Evolutionary conservation across 2,329 filamentous ascomycete genomes (phyloP), one percentile per base, ranked within the genome.

Genomic region (Colletotrichum truncatum): DNA sequence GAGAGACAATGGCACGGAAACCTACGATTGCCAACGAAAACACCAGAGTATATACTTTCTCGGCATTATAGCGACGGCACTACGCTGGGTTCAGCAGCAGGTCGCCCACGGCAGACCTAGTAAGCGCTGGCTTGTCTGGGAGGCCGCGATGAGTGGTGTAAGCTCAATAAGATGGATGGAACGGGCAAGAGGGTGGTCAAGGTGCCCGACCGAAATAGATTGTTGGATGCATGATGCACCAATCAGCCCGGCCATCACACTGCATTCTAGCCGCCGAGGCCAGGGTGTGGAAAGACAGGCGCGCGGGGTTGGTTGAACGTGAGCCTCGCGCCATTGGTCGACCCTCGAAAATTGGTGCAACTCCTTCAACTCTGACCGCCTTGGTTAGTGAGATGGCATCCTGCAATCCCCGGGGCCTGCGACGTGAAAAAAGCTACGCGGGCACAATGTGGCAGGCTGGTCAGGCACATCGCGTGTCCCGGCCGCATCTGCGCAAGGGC

Each of bases 161-260:
- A 41, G 25, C 30, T 38, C 32, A 51, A 32, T 21, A 41, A 41
- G 65, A 66, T 64, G 58, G 53, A 67, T 51, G 63, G 52, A 56
- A 57, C 39, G 45, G 38, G 51, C 32, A n/a, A 12, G 16, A 62
- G 25, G 38, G 45, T 51, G 46, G 54, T 57, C 62, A 38, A 64
- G 34, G 36, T 46, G 56, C 34, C 23, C 36, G 43, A 63, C 63
- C 28, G 49, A 68, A 63, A 65, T 69, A 62, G 69, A 65, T 30
- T 48, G 60, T 43, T 30, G 49, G 51, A 41, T 66, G 51, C 56
- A 56, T 49, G 67, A 16, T 39, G 54, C 68, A 32, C 74, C 75
- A 76, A 76, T 76, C 61, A 71, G 51, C 28, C 63, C 38, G 30
- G 53, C 59, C 64, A 74, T 76, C 75, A 76, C 75, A 71, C 71